Evolutionary conservation across 495 filamentous ascomycete genomes (phyloP), one percentile per base, ranked within the genome.

Genomic region (Pyronema omphalodes): DNA sequence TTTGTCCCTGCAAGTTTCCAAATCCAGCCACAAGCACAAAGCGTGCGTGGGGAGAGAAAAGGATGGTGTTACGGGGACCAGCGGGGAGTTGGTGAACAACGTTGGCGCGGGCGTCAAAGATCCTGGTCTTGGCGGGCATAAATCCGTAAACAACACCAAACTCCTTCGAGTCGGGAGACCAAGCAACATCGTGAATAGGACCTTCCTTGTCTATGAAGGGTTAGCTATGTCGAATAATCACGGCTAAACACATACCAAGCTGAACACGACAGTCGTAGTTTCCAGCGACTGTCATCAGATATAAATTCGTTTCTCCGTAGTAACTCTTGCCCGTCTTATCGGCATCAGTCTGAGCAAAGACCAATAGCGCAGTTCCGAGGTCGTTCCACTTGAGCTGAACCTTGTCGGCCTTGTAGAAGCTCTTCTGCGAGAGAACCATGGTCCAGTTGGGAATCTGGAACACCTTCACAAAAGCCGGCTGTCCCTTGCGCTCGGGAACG

Each of bases 281-380:
- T 44, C 88, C 89, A 63, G 83, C 88, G 50, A 87, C 82, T 68
- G 86, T 94, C 53, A 98, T 75, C 60, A 98, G 74, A 70, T 96
- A 98, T 65, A 98, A 79, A 52, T 85, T 98, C 1, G 91, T 96
- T 74, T 98, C 91, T 62, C 93, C 91, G 60, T 98, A 95, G 71
- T 98, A 98, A 72, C 83, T 94, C 77, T 94, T 94, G 66, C 91
- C 91, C 37, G 87, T 86, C 68, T 88, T 91, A 69, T 98, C 91
- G 41, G 96, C 91, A 46, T 98, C 91, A 11, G 91, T 98, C 73
- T 96, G 91, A 58, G 91, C 88, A 64, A 98, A 79, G 58, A 96
- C 89, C 67, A 98, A 86, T 61, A 96, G 68, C 61, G 77, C 88
- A 8, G 86, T 94, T 12, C 91, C 91, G 52, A 85, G 74, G 40